phyloP scores from a whole-genome alignment of 441 rosid genomes.

The Viola pubescens region DNA sequence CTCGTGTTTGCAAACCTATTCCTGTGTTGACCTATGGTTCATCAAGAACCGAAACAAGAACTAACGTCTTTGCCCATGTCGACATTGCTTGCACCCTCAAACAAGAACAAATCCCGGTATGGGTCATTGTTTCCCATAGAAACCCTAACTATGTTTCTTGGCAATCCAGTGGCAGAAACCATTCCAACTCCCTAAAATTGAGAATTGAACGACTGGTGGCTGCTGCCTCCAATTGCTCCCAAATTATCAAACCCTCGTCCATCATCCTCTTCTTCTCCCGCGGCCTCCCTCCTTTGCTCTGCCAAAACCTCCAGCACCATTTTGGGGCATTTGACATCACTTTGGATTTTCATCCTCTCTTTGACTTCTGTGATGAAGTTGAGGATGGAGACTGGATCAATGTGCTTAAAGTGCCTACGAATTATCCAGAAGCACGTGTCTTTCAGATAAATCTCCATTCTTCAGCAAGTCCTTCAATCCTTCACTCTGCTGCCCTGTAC shows the following conservation, averaged over 20 bases:
- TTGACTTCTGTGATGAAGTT: slow-evolving; percentile 32
- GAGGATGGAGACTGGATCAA: slow-evolving; percentile 52
- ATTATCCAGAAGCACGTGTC: slow-evolving; percentile 38
- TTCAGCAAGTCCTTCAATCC: no score
- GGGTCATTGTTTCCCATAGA: slow-evolving; percentile 64
- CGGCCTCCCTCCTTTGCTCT: slow-evolving; percentile 34
- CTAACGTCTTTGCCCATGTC: slow-evolving; percentile 36
- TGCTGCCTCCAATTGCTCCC: slow-evolving; percentile 52
- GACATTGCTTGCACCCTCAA: slow-evolving; percentile 62
- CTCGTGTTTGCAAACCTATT: slow-evolving; percentile 71
- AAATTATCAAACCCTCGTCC: slow-evolving; percentile 41
- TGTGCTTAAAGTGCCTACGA: slow-evolving; percentile 31
- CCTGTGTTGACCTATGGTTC: slow-evolving; percentile 20
- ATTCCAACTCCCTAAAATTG: slow-evolving; percentile 25
- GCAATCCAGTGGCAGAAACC: slow-evolving; percentile 34
- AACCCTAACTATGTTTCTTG: slow-evolving; percentile 51
- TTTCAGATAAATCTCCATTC: slow-evolving; percentile 49
- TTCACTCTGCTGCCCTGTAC: no score
- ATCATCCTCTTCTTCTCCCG: slow-evolving; percentile 63
- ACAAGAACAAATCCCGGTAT: slow-evolving; percentile 34
- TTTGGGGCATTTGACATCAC: slow-evolving; percentile 42
- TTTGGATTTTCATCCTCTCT: slow-evolving; percentile 23
- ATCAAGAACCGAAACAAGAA: slow-evolving; percentile 10
- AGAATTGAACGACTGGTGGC: slow-evolving; percentile 40
- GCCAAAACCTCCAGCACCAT: slow-evolving; percentile 30